phyloP scores from a whole-genome alignment of 768 basidiomycete genomes.

The Grammothele lineata region DNA sequence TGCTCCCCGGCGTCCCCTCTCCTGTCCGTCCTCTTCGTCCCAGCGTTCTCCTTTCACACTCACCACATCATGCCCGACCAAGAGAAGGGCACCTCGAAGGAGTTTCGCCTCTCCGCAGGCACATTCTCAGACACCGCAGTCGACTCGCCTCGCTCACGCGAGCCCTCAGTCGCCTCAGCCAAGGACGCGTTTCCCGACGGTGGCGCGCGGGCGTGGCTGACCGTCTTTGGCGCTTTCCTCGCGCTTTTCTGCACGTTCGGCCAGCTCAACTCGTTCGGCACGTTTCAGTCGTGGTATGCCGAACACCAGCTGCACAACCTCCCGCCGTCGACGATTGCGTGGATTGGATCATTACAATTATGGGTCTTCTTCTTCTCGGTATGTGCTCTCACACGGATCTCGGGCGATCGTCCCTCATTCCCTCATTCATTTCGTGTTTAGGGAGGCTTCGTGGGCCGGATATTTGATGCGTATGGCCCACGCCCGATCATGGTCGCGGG shows the following conservation, averaged over 20 bases:
- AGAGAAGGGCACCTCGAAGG: no score
- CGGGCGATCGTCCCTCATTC: no score
- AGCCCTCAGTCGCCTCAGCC: not conserved
- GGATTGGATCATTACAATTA: slow-evolving; percentile 66
- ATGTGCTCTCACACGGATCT: slow-evolving; percentile 19
- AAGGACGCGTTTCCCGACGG: slow-evolving; percentile 28
- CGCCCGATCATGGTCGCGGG: slow-evolving; percentile 48
- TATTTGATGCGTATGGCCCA: slow-evolving; percentile 61
- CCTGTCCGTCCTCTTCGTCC: not conserved
- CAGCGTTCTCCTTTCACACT: not conserved
- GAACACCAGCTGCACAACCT: slow-evolving; percentile 51
- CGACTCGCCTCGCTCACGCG: not conserved
- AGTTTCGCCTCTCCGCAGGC: no score
- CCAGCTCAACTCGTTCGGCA: slow-evolving; percentile 68
- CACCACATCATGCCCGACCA: not conserved
- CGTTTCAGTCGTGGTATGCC: slow-evolving; percentile 66
- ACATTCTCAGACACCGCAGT: no score
- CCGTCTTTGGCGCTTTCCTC: slow-evolving; percentile 60
- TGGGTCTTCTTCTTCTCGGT: slow-evolving; percentile 72
- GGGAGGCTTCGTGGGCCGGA: slow-evolving; percentile 58
- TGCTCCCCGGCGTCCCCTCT: not conserved
- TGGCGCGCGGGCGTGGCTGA: slow-evolving; percentile 37
- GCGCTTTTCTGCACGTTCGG: slow-evolving; percentile 69
- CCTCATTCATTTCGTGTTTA: slow-evolving; percentile 19
- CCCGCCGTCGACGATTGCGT: slow-evolving; percentile 56